phyloP scores from a whole-genome alignment of 768 basidiomycete species.

The Galerina marginata region DNA sequence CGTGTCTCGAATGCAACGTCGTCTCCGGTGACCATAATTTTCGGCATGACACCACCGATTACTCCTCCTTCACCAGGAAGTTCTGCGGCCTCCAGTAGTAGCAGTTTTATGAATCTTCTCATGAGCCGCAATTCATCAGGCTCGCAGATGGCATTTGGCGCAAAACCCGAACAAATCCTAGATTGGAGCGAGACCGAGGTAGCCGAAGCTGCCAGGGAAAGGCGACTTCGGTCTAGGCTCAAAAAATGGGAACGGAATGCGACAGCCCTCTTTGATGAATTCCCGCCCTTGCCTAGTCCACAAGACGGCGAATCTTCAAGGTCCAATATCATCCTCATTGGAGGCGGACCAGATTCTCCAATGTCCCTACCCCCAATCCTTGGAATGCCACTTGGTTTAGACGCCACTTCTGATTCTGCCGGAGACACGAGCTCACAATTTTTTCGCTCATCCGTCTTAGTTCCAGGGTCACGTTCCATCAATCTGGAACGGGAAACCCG shows the following conservation, averaged over 20 bases:
- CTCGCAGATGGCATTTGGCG: conserved; percentile 31
- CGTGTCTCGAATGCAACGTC: conserved; percentile 62
- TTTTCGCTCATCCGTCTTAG: conserved; percentile 73
- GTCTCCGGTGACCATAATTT: conserved; percentile 82
- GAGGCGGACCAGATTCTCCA: conserved; percentile 36
- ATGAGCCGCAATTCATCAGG: conserved; percentile 47
- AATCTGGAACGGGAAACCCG: conserved; percentile 60
- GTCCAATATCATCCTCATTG: conserved; percentile 58
- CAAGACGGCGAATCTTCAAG: conserved; percentile 43
- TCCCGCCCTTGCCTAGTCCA: conserved; percentile 55
- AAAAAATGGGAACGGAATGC: conserved; percentile 78
- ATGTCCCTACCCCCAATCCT: conserved; percentile 42
- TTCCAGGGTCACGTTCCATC: conserved; percentile 64
- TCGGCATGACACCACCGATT: conserved; percentile 86
- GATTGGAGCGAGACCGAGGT: conserved; percentile 73
- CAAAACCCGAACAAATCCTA: conserved; percentile 33
- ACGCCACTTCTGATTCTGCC: conserved; percentile 26
- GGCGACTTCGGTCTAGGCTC: conserved; percentile 71
- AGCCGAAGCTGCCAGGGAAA: conserved; percentile 72
- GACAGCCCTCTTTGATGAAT: conserved; percentile 59
- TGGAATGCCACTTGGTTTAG: conserved; percentile 21
- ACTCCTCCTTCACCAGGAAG: conserved; percentile 46
- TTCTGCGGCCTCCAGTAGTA: conserved; percentile 34
- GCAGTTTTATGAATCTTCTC: conserved; percentile 48
- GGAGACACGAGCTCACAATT: conserved; percentile 41